Conservation (phyloP, 257 asterid genomes). For the Solanum chilense region DNA sequence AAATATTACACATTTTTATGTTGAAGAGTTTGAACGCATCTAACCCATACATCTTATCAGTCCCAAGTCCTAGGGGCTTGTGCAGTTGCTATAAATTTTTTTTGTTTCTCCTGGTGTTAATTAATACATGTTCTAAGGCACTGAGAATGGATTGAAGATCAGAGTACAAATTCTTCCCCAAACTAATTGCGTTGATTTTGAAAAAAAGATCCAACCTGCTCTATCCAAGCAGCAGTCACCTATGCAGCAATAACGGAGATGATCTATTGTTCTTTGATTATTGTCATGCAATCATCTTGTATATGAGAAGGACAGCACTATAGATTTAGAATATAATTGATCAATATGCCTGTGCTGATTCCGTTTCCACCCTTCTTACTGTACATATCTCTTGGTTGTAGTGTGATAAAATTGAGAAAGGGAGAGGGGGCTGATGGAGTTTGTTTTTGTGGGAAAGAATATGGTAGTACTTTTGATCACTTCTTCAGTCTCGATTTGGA, state of each 20-base stretch:
- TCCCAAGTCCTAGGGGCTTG: neutral
- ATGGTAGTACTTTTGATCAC: neutral
- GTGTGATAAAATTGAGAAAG: neutral
- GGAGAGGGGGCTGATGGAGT: neutral
- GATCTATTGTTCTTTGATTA: neutral
- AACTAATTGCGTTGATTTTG: neutral
- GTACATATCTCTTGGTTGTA: neutral
- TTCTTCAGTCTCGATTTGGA: neutral
- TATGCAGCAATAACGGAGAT: neutral
- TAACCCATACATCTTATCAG: neutral
- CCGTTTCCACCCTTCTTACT: neutral
- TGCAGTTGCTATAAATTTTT: neutral
- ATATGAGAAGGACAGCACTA: neutral
- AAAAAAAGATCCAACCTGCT: neutral
- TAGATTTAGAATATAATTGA: neutral
- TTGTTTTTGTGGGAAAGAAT: neutral
- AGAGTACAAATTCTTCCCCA: neutral
- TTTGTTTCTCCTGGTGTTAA: neutral
- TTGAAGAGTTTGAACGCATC: neutral
- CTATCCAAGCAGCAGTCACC: neutral
- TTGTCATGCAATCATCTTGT: neutral
- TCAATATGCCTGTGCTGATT: neutral
- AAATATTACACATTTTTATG: neutral
- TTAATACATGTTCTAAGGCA: neutral
- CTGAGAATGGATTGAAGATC: neutral